A percentile compares a stretch with the other conserved stretches of the same genome.
phyloP scores from a whole-genome alignment of 2,329 filamentous ascomycete genomes.

The Ophiocordyceps camponoti-floridani region DNA sequence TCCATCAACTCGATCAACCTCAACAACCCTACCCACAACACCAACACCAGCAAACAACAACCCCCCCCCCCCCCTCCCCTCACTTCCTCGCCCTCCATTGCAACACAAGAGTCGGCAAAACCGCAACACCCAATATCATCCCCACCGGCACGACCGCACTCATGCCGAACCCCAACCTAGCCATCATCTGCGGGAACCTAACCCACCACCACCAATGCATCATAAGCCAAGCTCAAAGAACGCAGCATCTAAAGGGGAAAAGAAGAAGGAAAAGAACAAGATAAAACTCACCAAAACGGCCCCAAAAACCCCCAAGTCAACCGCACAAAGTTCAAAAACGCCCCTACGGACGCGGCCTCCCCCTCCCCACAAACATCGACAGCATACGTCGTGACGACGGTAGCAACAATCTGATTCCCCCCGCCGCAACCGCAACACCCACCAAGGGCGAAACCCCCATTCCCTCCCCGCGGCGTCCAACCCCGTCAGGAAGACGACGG shows the following conservation, averaged over 20 bases:
- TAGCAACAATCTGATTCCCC: constrained; percentile 44
- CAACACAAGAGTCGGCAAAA: constrained; percentile 1
- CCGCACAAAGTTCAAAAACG: constrained; percentile 38
- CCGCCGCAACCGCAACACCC: constrained; percentile 31
- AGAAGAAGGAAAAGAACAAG: background rate
- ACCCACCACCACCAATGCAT: too few relatives aligned
- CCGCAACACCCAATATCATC: constrained; percentile 1
- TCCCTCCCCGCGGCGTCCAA: constrained; percentile 22
- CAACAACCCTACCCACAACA: too few relatives aligned
- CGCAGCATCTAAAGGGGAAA: too few relatives aligned
- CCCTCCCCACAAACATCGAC: constrained; percentile 38
- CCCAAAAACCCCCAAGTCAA: constrained; percentile 35
- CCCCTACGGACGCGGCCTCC: constrained; percentile 33
- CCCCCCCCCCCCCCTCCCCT: background rate
- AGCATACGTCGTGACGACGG: constrained; percentile 39
- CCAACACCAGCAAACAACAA: too few relatives aligned
- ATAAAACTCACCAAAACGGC: constrained; percentile 7
- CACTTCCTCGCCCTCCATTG: background rate
- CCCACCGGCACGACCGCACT: background rate
- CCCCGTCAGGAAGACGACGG: constrained; percentile 35
- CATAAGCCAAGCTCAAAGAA: too few relatives aligned
- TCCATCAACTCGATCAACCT: too few relatives aligned
- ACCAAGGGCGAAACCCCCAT: constrained; percentile 41
- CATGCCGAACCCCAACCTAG: background rate
- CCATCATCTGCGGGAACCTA: constrained; percentile 4